phyloP scores from a whole-genome alignment of 768 basidiomycete genomes.

The Gloeostereum incarnatum region DNA sequence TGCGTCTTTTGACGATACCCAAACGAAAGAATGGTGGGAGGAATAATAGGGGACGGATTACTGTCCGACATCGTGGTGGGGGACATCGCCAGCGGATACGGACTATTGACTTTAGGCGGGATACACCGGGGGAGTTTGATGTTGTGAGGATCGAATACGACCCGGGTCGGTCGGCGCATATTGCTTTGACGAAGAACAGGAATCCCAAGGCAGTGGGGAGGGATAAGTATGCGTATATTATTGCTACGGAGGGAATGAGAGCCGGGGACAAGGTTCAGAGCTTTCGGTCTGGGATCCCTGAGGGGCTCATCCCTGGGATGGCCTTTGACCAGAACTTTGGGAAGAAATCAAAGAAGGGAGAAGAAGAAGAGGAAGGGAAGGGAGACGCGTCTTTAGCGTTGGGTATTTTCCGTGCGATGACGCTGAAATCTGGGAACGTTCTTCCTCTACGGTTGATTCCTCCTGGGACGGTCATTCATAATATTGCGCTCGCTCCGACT shows the following conservation, averaged over 20 bases:
- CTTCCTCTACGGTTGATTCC: conserved; percentile 89
- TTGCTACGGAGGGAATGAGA: conserved; percentile 83
- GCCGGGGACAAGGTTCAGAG: conserved; percentile 86
- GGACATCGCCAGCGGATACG: conserved; percentile 86
- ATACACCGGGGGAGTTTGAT: conserved; percentile 74
- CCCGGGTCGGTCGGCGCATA: conserved; percentile 88
- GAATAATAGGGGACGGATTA: conserved; percentile 75
- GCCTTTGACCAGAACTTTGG: conserved; percentile 13
- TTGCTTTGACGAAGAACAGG: conserved; percentile 74
- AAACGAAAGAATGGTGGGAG: conserved; percentile 83
- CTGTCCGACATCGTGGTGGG: conserved; percentile 83
- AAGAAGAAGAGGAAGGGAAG: conserved; percentile 9
- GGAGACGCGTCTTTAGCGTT: conserved; percentile 64
- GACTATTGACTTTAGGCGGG: conserved; percentile 75
- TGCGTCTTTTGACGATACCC: conserved; percentile 74
- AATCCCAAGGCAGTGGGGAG: conserved; percentile 40
- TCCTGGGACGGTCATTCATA: conserved; percentile 85
- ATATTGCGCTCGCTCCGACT: conserved; percentile 63
- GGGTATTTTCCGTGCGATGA: conserved; percentile 75
- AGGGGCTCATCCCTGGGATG: conserved; percentile 57
- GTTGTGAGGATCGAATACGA: conserved; percentile 96
- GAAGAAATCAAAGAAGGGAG: conserved; percentile 10
- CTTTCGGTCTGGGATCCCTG: conserved; percentile 75
- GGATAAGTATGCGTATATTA: conserved; percentile 79
- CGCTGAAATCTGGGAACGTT: conserved; percentile 87